Conservation (phyloP, 2,329 filamentous ascomycete species). For the Stromatinia cepivora region DNA sequence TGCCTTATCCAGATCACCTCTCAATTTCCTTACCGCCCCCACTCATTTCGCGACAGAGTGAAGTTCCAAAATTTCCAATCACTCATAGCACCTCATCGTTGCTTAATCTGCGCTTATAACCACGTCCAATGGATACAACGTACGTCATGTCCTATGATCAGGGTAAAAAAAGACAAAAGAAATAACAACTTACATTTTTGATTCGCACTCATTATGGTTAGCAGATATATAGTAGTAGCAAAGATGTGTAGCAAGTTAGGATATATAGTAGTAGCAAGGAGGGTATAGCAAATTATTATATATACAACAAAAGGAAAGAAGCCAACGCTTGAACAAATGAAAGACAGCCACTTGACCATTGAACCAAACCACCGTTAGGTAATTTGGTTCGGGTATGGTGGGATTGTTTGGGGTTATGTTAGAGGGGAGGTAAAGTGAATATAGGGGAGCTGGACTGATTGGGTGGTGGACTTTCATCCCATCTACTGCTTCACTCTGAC, state of each 20-base stretch:
- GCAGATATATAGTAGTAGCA: background rate
- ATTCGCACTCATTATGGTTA: background rate
- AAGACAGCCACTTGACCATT: background rate
- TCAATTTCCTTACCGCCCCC: background rate
- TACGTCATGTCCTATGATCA: background rate
- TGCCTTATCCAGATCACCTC: background rate
- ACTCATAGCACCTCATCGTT: background rate
- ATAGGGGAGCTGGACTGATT: background rate
- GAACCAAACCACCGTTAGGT: background rate
- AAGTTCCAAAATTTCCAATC: background rate
- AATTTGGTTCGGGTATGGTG: background rate
- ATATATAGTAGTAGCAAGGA: background rate
- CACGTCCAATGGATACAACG: background rate
- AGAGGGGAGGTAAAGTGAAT: background rate
- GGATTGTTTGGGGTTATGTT: background rate
- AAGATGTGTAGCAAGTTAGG: background rate
- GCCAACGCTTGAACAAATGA: background rate
- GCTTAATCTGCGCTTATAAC: background rate
- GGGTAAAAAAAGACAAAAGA: conserved; percentile 1
- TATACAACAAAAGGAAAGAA: background rate
- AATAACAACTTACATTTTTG: conserved; percentile 7
- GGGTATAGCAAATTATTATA: background rate
- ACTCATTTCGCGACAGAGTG: background rate
- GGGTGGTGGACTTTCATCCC: background rate
- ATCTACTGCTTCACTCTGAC: background rate